Evolutionary conservation across 202 grass and related monocot genomes (phyloP).

Genomic region (Panicum hallii): DNA sequence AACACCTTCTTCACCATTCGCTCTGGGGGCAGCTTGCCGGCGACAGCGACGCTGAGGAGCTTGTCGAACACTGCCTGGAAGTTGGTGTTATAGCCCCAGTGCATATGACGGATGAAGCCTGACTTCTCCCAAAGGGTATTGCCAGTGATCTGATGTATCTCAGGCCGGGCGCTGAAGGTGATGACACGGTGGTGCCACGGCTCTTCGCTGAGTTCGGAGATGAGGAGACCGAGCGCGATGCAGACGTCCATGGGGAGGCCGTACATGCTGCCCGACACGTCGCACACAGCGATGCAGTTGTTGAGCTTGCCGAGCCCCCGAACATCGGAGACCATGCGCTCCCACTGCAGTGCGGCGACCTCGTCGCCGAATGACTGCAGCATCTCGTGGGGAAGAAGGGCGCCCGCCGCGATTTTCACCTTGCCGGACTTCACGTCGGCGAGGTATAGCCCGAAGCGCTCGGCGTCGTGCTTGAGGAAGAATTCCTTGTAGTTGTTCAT

Average conservation of each 20-base stretch:
- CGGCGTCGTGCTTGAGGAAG: constrained; percentile 55
- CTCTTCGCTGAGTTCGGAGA: constrained; percentile 69
- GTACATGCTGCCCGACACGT: constrained; percentile 68
- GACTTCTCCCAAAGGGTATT: constrained; percentile 52
- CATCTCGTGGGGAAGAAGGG: constrained; percentile 70
- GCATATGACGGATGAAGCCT: constrained; percentile 46
- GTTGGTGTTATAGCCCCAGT: constrained; percentile 59
- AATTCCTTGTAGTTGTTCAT: constrained; percentile 77
- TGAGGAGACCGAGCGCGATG: constrained; percentile 70
- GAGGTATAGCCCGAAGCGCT: constrained; percentile 64
- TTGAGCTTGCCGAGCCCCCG: constrained; percentile 52
- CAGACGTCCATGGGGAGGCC: constrained; percentile 69
- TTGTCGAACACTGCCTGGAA: constrained; percentile 76
- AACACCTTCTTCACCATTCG: constrained; percentile 68
- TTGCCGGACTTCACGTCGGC: constrained; percentile 58
- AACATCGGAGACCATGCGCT: constrained; percentile 67
- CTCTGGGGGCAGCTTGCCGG: constrained; percentile 46
- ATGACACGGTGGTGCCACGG: constrained; percentile 64
- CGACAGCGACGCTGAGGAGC: constrained; percentile 59
- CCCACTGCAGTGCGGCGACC: constrained; percentile 78
- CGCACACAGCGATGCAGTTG: constrained; percentile 73
- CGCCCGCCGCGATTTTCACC: constrained; percentile 66
- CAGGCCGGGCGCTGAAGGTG: constrained; percentile 59
- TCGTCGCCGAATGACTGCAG: background rate
- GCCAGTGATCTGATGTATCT: constrained; percentile 55